phyloP scores from a whole-genome alignment of 176 grass and related monocot genomes.

The Alloteropsis semialata region DNA sequence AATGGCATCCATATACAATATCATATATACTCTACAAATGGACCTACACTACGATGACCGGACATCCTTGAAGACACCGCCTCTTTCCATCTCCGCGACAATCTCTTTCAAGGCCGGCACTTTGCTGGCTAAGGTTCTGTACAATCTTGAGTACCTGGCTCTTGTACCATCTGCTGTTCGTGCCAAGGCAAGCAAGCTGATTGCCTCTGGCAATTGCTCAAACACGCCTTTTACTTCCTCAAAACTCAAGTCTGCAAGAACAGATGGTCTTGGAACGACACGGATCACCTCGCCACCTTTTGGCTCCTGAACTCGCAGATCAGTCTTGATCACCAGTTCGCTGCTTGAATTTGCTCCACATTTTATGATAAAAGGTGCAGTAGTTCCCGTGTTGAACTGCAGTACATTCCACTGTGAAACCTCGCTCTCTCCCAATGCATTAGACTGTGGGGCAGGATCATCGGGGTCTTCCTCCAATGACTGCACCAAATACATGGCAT shows the following conservation, averaged over 20 bases:
- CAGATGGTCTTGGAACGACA: constrained; percentile 77
- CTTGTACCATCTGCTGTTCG: constrained; percentile 89
- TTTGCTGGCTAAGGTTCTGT: constrained; percentile 93
- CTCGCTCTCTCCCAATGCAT: constrained; percentile 58
- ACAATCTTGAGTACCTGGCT: constrained; percentile 98
- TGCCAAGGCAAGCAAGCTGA: constrained; percentile 93
- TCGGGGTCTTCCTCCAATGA: constrained; percentile 62
- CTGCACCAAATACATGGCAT: constrained; percentile 47
- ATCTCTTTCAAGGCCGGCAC: constrained; percentile 87
- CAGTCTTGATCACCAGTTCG: constrained; percentile 86
- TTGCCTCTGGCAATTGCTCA: constrained; percentile 84
- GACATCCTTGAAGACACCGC: constrained; percentile 87
- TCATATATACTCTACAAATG: constrained; percentile 32
- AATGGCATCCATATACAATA: constrained; percentile 53
- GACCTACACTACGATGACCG: constrained; percentile 49
- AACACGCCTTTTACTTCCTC: constrained; percentile 79
- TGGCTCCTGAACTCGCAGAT: constrained; percentile 73
- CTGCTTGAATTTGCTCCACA: constrained; percentile 88
- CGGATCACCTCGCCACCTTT: constrained; percentile 85
- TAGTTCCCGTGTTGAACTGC: constrained; percentile 93
- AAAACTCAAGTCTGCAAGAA: constrained; percentile 82
- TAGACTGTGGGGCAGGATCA: constrained; percentile 52
- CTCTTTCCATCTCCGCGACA: constrained; percentile 77
- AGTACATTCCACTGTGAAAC: constrained; percentile 95
- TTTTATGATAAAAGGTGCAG: constrained; percentile 92